These are phyloP conservation scores for Calonectria crousiana DNA, from an alignment of 2,329 filamentous ascomycete genomes.

Conservation along the genomic window DNA sequence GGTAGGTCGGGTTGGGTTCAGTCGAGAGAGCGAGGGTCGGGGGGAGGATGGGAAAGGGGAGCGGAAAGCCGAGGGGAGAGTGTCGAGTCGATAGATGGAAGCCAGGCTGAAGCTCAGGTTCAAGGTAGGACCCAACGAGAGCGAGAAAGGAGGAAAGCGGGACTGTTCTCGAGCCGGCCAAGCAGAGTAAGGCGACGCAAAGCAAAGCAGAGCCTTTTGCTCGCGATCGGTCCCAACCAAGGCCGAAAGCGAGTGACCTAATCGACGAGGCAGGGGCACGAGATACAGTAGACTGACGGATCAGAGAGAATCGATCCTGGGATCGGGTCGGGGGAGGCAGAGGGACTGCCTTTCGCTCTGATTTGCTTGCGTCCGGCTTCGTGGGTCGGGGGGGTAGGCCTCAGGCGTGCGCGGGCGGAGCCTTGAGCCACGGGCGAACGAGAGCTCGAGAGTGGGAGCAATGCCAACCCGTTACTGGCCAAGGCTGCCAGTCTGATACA, in stretches of 20 bases:
- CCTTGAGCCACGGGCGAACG: constrained; percentile 26
- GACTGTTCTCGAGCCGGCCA: constrained; percentile 1
- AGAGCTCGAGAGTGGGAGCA: constrained; percentile 29
- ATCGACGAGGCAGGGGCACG: background rate
- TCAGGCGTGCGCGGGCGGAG: constrained; percentile 24
- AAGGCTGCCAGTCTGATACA: constrained; percentile 24
- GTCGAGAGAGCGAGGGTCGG: constrained; percentile 8
- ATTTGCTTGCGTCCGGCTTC: constrained; percentile 26
- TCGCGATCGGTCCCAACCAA: constrained; percentile 6
- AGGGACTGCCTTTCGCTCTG: constrained; percentile 6
- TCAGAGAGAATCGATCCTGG: constrained; percentile 10
- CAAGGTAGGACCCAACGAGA: constrained; percentile 5
- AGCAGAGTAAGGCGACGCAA: background rate
- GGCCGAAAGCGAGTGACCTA: constrained; percentile 6
- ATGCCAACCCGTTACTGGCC: constrained; percentile 11
- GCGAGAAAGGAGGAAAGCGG: constrained; percentile 1
- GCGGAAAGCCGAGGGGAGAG: constrained; percentile 15
- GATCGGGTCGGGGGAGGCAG: constrained; percentile 13
- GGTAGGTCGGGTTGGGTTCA: constrained; percentile 20
- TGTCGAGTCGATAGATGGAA: constrained; percentile 17
- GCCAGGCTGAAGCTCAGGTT: constrained; percentile 19
- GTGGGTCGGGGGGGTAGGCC: constrained; percentile 24
- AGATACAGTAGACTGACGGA: constrained; percentile 13
- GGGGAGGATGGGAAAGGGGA: constrained; percentile 24
- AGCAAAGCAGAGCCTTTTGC: constrained; percentile 1